Conservation (phyloP, 805 yeast species). For the Kluyveromyces aestuarii region DNA sequence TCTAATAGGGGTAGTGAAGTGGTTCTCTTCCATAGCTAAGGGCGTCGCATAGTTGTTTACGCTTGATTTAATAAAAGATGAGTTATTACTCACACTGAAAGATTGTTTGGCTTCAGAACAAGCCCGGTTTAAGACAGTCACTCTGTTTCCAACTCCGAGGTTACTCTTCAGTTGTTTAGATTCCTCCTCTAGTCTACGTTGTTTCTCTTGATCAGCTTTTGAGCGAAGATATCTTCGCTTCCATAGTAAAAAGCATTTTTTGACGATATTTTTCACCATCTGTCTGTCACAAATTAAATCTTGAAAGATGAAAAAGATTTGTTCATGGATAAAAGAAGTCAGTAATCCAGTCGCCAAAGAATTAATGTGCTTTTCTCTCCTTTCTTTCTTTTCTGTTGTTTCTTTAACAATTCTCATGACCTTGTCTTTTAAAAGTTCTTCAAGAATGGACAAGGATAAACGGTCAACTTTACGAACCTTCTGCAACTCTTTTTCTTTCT, state of each 20-base stretch:
- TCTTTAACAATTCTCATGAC: not conserved
- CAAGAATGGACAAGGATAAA: not conserved
- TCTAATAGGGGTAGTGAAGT: slow-evolving; percentile 25
- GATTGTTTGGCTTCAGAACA: not conserved
- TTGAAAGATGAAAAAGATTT: slow-evolving; percentile 34
- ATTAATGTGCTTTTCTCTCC: slow-evolving; percentile 12
- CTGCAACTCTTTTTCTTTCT: not conserved
- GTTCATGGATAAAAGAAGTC: slow-evolving; percentile 53
- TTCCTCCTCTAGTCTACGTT: slow-evolving; percentile 38
- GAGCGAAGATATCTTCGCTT: slow-evolving; percentile 16
- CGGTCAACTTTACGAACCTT: not conserved
- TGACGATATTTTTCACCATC: slow-evolving; percentile 28
- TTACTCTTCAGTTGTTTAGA: slow-evolving; percentile 25
- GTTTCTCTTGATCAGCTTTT: slow-evolving; percentile 18
- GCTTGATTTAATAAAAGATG: slow-evolving; percentile 8
- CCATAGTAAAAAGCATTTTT: slow-evolving; percentile 28
- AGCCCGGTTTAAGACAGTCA: slow-evolving; percentile 5
- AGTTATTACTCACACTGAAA: not conserved
- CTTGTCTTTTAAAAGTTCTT: not conserved
- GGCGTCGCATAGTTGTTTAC: slow-evolving; percentile 6
- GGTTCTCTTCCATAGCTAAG: slow-evolving; percentile 18
- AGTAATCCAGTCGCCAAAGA: slow-evolving; percentile 43
- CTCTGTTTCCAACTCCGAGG: slow-evolving; percentile 26
- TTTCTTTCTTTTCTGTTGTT: slow-evolving; percentile 5
- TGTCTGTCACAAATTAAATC: slow-evolving; percentile 39